Evolutionary conservation across 2,329 filamentous ascomycete species (phyloP).

Genomic region (Sordariomycetes sp.): DNA sequence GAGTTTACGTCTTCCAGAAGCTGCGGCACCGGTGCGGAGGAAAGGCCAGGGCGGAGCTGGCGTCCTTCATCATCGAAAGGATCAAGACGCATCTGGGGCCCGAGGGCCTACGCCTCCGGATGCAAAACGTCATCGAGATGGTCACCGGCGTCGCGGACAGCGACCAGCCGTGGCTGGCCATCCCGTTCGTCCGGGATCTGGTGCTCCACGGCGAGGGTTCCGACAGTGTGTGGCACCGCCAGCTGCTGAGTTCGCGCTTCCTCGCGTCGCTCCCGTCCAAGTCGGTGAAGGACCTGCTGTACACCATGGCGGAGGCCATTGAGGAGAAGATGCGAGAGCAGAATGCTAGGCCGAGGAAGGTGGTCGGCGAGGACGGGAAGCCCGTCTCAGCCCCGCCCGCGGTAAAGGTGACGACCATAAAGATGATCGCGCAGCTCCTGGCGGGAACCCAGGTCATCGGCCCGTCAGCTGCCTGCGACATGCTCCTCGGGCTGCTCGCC

Average conservation of each 20-base stretch:
- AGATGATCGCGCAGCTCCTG: slow-evolving; percentile 24
- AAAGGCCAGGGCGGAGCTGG: slow-evolving; percentile 9
- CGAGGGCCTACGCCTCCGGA: slow-evolving; percentile 7
- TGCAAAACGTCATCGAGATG: slow-evolving; percentile 9
- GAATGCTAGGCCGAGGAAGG: slow-evolving; percentile 8
- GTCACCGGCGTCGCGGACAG: slow-evolving; percentile 13
- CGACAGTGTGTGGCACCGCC: slow-evolving; percentile 21
- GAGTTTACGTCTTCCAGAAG: background rate
- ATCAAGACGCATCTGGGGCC: slow-evolving; percentile 9
- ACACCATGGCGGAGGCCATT: slow-evolving; percentile 15
- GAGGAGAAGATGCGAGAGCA: slow-evolving; percentile 16
- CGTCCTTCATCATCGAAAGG: slow-evolving; percentile 10
- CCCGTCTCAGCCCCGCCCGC: slow-evolving; percentile 4
- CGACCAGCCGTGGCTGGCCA: slow-evolving; percentile 18
- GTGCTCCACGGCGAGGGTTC: slow-evolving; percentile 14
- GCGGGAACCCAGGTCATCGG: slow-evolving; percentile 16
- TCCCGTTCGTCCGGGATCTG: slow-evolving; percentile 17
- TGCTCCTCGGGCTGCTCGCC: slow-evolving; percentile 16
- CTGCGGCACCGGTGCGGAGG: background rate
- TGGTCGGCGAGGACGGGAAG: background rate
- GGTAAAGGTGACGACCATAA: slow-evolving; percentile 23
- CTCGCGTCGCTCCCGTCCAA: slow-evolving; percentile 15
- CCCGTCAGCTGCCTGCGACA: slow-evolving; percentile 13
- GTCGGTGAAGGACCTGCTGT: slow-evolving; percentile 15
- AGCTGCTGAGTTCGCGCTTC: slow-evolving; percentile 15